Evolutionary conservation across 805 yeast genomes (phyloP), one percentile per base, ranked within the genome.

Genomic region (Wickerhamiella musiphila): DNA sequence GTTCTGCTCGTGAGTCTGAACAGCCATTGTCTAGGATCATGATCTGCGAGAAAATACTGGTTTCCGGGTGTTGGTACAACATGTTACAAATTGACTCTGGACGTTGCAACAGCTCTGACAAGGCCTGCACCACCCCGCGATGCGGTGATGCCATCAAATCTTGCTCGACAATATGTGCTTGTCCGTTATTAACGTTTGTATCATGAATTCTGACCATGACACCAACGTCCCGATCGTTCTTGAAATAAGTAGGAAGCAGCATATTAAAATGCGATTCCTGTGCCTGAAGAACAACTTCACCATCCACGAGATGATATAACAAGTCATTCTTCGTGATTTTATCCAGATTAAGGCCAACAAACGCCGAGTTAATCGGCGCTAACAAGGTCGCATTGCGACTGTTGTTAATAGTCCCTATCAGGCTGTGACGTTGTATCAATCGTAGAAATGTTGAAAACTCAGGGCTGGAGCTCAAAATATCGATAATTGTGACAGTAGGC

Each of bases 301-400:
- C 38, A 24, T 46, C 39, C 23, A 66, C 47, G 4, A 57, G 38
- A 41, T 66, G 47, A 28, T 47, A 47, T 4, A 45, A 43, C 19
- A 47, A 32, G 22, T 39, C 42, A 14, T 45, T 47, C 4, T 31
- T 17, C 8, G 46, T 22, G 30, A 47, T 31, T 8, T 31, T 6
- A 7, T 26, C 29, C 10, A 21, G 32, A 28, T 40, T 36, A 10
- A 33, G 25, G 13, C 48, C 46, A 4, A 57, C 59, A 50, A 77
- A 78, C 0, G 93, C 93, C 42, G 75, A 71, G 51, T 81, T 81
- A 7, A 75, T 63, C 0, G 93, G 93, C 1, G 92, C 93, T 27
- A 78, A 48, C 11, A 81, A 52, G 0, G 93, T 78, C 35, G 75
- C 66, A 48, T 79, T 76, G 24, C 56, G 55, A 40, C 75, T 49